Percentiles rank a stretch among this genome's conserved stretches.
Evolutionary conservation across 495 filamentous ascomycete species (phyloP).

Genomic region (Annulohypoxylon maeteangense): DNA sequence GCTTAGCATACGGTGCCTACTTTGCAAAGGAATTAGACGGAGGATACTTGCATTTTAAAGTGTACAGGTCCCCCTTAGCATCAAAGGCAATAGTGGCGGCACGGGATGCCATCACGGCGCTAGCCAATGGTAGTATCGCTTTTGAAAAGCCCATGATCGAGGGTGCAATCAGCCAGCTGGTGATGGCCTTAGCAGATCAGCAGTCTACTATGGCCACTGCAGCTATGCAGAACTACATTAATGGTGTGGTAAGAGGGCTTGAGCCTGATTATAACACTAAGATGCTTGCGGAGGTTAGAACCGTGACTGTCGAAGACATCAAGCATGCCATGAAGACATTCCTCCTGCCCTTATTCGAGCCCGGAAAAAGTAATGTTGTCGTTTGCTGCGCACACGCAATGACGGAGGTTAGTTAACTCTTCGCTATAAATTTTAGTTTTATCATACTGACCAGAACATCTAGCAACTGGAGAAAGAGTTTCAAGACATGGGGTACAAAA

Average conservation of each 20-base stretch:
- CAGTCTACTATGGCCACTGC: constrained; percentile 84
- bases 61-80: constrained; percentile 90
- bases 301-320: constrained; percentile 80
- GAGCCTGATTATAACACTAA: constrained; percentile 80
- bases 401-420: constrained; percentile 72
- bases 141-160: constrained; percentile 89
- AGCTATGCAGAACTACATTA: constrained; percentile 82
- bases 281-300: constrained; percentile 79
- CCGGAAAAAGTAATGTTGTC: constrained; percentile 81
- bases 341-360: constrained; percentile 80
- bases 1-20: constrained; percentile 86
- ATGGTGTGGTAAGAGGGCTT: constrained; percentile 79
- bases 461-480: constrained; percentile 79
- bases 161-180: constrained; percentile 88
- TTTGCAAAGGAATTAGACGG: constrained; percentile 80
- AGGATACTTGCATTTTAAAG: constrained; percentile 80
- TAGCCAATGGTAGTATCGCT: constrained; percentile 63
- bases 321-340: constrained; percentile 77
- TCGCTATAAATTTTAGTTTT: constrained; percentile 7
- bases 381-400: constrained; percentile 89
- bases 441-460: constrained; percentile 32
- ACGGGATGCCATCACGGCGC: constrained; percentile 70
- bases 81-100: constrained; percentile 85
- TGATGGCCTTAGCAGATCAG: constrained; percentile 84
- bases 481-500: constrained; percentile 77